phyloP scores from a whole-genome alignment of 345 rosid genomes.

The Brassica rapa region DNA sequence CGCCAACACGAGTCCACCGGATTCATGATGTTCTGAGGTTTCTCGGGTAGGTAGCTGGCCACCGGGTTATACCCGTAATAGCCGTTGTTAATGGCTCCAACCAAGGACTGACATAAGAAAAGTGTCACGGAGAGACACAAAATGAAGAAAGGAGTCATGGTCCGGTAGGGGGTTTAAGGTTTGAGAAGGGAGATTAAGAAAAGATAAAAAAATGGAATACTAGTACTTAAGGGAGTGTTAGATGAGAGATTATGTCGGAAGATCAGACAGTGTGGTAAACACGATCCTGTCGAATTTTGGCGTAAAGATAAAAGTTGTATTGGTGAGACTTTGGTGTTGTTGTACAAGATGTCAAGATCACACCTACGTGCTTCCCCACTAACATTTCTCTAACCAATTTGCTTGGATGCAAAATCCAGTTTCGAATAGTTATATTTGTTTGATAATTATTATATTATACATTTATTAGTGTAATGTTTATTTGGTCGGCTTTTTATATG shows the following conservation, averaged over 20 bases:
- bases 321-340: slow-evolving; percentile 35
- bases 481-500: slow-evolving; percentile 9
- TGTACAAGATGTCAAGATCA: slow-evolving; percentile 24
- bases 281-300: slow-evolving; percentile 38
- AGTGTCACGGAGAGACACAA: slow-evolving; percentile 18
- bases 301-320: slow-evolving; percentile 36
- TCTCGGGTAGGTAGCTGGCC: slow-evolving; percentile 38
- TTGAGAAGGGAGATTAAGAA: slow-evolving; percentile 1
- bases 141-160: slow-evolving; percentile 17
- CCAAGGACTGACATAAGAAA: slow-evolving; percentile 24
- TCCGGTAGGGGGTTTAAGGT: slow-evolving; percentile 1
- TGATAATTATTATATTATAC: neutral
- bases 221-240: slow-evolving; percentile 37
- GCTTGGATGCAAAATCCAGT: slow-evolving; percentile 6
- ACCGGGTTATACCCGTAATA: slow-evolving; percentile 38
- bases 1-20: slow-evolving; percentile 86
- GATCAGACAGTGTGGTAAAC: slow-evolving; percentile 39
- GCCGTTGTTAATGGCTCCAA: slow-evolving; percentile 12
- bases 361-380: slow-evolving; percentile 35
- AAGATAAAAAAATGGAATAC: slow-evolving; percentile 16
- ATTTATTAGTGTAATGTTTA: neutral
- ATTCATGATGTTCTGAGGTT: slow-evolving; percentile 46
- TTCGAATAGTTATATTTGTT: neutral
- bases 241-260: slow-evolving; percentile 29
- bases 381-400: slow-evolving; percentile 26